phyloP scores from a whole-genome alignment of 345 rosid genomes.

The Eucalyptus pauciflora region DNA sequence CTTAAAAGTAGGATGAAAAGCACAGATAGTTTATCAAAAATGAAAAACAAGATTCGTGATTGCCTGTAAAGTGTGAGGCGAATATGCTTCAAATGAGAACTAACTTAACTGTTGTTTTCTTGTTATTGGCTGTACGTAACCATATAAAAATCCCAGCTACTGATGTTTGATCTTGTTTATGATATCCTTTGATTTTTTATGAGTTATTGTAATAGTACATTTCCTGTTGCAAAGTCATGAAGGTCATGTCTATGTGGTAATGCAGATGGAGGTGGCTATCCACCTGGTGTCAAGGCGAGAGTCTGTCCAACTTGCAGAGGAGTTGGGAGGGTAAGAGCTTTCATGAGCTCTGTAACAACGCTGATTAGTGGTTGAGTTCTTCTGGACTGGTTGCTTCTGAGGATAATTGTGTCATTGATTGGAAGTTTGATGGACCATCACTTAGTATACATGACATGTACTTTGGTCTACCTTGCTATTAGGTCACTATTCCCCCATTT shows the following conservation, averaged over 20 bases:
- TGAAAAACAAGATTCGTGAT: not conserved
- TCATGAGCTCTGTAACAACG: not conserved
- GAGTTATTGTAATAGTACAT: not conserved
- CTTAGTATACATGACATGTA: not conserved
- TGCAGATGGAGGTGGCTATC: conserved; percentile 79
- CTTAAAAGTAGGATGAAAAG: not conserved
- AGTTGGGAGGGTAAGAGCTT: conserved; percentile 59
- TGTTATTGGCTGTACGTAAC: not conserved
- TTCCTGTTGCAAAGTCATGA: not conserved
- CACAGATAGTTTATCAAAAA: not conserved
- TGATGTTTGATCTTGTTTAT: not conserved
- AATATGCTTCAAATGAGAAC: not conserved
- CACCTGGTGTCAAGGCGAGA: conserved; percentile 40
- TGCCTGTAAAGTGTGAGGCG: not conserved
- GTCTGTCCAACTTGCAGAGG: conserved; percentile 81
- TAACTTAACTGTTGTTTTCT: not conserved
- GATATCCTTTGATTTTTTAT: not conserved
- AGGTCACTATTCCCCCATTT: conserved; percentile 95
- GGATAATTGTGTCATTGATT: not conserved
- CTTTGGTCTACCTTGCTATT: not conserved
- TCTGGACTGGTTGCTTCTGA: not conserved
- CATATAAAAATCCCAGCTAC: not conserved
- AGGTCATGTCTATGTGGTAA: not conserved
- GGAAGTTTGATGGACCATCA: not conserved
- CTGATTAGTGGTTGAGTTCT: conserved; percentile 3